Evolutionary conservation across 257 asterid genomes (phyloP).

Genomic region (Nicotiana otophora): DNA sequence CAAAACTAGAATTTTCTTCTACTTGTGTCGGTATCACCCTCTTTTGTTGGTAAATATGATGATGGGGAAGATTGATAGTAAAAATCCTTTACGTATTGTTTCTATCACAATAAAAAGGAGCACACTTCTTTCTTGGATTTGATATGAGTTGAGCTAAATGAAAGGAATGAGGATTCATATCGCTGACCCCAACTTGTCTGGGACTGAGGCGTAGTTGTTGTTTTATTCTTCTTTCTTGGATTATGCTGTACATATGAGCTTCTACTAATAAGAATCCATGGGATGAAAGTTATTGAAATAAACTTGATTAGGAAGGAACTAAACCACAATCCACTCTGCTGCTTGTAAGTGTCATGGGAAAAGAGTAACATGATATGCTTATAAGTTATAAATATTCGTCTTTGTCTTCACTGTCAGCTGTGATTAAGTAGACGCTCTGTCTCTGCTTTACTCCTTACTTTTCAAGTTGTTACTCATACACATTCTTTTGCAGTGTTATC

Average conservation of each 20-base stretch:
- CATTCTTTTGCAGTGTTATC: constrained; percentile 36
- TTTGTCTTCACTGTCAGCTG: not conserved
- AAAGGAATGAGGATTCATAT: too few relatives aligned
- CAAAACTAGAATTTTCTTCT: not conserved
- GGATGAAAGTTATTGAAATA: not conserved
- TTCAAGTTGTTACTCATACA: constrained; percentile 8
- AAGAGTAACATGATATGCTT: not conserved
- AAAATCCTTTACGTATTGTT: not conserved
- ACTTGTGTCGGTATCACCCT: too few relatives aligned
- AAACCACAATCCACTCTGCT: not conserved
- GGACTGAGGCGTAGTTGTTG: too few relatives aligned
- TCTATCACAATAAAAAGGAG: not conserved
- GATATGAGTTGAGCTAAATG: too few relatives aligned
- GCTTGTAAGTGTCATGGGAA: not conserved
- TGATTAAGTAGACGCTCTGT: not conserved
- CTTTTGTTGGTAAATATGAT: not conserved
- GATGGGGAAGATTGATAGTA: not conserved
- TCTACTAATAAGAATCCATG: not conserved
- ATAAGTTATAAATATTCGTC: not conserved
- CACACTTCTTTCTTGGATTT: too few relatives aligned
- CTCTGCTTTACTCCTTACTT: not conserved
- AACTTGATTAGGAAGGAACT: not conserved
- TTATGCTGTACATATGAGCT: not conserved
- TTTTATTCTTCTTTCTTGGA: not conserved
- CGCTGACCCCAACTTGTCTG: too few relatives aligned